Percentiles rank a stretch among this genome's conserved stretches.
These are phyloP conservation scores for Fusarium gaditjirri DNA, from an alignment of 2,329 filamentous ascomycete species.

Conservation along the genomic window DNA sequence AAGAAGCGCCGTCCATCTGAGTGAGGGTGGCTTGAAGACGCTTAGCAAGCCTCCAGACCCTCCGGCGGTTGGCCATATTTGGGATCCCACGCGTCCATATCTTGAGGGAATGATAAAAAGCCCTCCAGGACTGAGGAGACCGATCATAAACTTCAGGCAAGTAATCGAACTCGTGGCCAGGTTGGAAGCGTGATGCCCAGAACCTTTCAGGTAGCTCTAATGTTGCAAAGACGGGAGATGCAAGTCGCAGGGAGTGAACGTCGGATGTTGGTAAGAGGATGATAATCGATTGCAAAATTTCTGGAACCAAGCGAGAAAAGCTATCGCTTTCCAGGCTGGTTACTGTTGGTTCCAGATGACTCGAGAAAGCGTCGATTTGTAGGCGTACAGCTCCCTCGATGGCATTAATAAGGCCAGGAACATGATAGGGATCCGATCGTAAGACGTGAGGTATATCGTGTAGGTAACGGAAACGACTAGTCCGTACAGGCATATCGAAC, in stretches of 20 bases:
- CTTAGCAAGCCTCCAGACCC: constrained; percentile 5
- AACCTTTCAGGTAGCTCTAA: constrained; percentile 12
- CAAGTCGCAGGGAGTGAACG: constrained; percentile 17
- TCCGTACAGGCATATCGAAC: not conserved
- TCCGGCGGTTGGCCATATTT: constrained; percentile 17
- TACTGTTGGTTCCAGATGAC: not conserved
- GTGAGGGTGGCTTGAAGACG: not conserved
- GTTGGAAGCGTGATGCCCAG: constrained; percentile 27
- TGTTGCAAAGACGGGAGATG: constrained; percentile 9
- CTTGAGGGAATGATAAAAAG: not conserved
- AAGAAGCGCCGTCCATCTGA: not conserved
- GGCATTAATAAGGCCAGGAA: rapidly evolving
- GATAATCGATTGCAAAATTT: constrained; percentile 14
- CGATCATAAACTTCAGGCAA: not conserved
- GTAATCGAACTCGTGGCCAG: constrained; percentile 14
- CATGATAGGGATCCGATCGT: rapidly evolving
- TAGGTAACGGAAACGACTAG: not conserved
- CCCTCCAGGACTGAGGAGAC: constrained; percentile 12
- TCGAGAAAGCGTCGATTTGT: not conserved
- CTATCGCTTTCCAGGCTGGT: not conserved
- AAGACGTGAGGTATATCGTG: not conserved
- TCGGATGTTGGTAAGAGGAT: not conserved
- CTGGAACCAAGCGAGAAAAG: constrained; percentile 7
- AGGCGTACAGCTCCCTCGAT: not conserved
- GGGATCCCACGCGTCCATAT: not conserved